A percentile compares a stretch with the other conserved stretches of the same genome.
These are phyloP conservation scores for Silybum marianum DNA, from an alignment of 129 eudicot species.

Conservation along the genomic window DNA sequence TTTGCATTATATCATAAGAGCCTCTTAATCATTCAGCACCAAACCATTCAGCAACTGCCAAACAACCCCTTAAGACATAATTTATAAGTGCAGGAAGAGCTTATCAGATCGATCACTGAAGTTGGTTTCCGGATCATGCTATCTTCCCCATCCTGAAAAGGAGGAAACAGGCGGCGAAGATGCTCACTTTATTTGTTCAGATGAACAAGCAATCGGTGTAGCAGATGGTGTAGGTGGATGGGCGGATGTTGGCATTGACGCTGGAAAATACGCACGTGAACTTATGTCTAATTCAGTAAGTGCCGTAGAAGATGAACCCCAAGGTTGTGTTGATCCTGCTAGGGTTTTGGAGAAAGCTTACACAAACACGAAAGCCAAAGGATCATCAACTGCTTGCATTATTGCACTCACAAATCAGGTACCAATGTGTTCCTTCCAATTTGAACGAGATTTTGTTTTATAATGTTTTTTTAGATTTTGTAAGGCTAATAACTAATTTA, in stretches of 20 bases:
- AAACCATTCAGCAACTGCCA: too few relatives aligned
- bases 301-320: conserved; percentile 89
- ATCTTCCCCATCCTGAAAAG: conserved; percentile 95
- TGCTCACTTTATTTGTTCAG: conserved; percentile 84
- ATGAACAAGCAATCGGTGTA: conserved; percentile 86
- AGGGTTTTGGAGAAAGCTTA: conserved; percentile 95
- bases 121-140: conserved; percentile 83
- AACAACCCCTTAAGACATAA: background rate
- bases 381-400: conserved; percentile 94
- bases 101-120: conserved; percentile 54
- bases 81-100: conserved; percentile 38
- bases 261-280: conserved; percentile 87
- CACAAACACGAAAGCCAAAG: conserved; percentile 73
- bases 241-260: conserved; percentile 88
- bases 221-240: conserved; percentile 99
- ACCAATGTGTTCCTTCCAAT: background rate
- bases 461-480: background rate
- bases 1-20: too few relatives aligned
- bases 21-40: too few relatives aligned
- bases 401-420: conserved; percentile 92
- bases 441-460: too few relatives aligned
- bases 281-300: conserved; percentile 81
- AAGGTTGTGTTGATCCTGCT: conserved; percentile 80
- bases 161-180: conserved; percentile 98
- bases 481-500: background rate